Evolutionary conservation across 768 basidiomycete species (phyloP).

Genomic region (Podaxis rugospora): DNA sequence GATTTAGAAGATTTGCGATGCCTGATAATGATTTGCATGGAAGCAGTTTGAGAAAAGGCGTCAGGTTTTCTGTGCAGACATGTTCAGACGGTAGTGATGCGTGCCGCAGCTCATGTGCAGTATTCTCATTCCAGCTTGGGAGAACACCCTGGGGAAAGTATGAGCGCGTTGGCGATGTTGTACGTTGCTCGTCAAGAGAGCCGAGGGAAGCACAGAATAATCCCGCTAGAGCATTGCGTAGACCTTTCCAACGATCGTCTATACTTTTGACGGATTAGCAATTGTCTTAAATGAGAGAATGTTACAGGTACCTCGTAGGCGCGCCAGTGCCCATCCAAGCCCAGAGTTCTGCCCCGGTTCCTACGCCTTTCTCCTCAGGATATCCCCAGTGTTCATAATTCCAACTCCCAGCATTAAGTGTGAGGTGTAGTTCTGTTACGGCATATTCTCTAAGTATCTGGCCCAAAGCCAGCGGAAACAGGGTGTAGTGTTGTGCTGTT

Average conservation of each 20-base stretch:
- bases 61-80: slow-evolving; percentile 97
- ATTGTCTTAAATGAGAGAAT: neutral
- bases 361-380: slow-evolving; percentile 71
- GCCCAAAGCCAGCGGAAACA: slow-evolving; percentile 84
- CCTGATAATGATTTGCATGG: slow-evolving; percentile 92
- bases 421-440: slow-evolving; percentile 84
- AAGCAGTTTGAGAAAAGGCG: slow-evolving; percentile 90
- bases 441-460: slow-evolving; percentile 84
- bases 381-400: slow-evolving; percentile 81
- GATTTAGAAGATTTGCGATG: slow-evolving; percentile 76
- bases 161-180: slow-evolving; percentile 57
- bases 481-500: slow-evolving; percentile 77
- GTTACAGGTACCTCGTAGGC: slow-evolving; percentile 37
- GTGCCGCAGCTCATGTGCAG: slow-evolving; percentile 60
- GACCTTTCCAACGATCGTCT: slow-evolving; percentile 76
- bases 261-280: slow-evolving; percentile 37
- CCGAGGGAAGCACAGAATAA: slow-evolving; percentile 93
- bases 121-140: slow-evolving; percentile 34
- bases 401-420: slow-evolving; percentile 92
- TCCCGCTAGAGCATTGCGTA: slow-evolving; percentile 88
- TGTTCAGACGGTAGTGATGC: slow-evolving; percentile 77
- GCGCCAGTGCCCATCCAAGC: slow-evolving; percentile 83
- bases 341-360: slow-evolving; percentile 86
- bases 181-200: slow-evolving; percentile 68
- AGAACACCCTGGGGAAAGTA: slow-evolving; percentile 61